Base-by-base conservation (phyloP, 768 basidiomycete genomes). In the Tubosaeta sp. region DNA sequence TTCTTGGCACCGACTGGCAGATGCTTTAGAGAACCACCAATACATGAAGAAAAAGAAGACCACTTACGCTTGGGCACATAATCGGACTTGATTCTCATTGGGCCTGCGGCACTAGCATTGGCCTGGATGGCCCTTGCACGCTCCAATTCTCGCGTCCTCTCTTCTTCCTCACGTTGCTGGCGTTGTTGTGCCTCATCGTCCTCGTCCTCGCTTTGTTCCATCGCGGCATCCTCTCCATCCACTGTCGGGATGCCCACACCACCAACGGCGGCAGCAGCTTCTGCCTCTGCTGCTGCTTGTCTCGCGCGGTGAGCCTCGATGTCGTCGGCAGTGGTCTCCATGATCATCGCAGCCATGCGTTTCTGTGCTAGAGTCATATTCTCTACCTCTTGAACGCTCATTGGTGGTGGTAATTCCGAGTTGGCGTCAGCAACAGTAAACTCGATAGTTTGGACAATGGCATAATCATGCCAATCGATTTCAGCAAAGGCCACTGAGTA, bases 391-490 rank as follows among this genome's bases (percentile, higher is more conserved):
- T 91, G 85, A 16, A 97, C 83, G 59, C 83, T 94, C 87, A 97
- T 97, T 0, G 97, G 97, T n/a, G 91, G 85, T 11, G 95, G 97
- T 25, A 99, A 77, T 63, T 98, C 95, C 11, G 90, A 83, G 37
- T 84, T 84, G 50, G 91, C 85, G 66, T 99, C 97, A 8, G 88
- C 90, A 32, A 84, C 82, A 14, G 97, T 98, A 65, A 98, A 99
- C 65, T 99, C 97, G 61, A 97, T 94, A 17, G 94, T 97, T 66
- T 97, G 93, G 6, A 97, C 97, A 51, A 97, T 91, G 37, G 94
- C 92, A 72, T 97, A 98, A 66, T 98, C 97, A 64, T 99, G 93
- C 97, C 97, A 99, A 66, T 99, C 97, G 60, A 99, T 97, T 66
- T 95, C 91, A 41, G 93, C 91, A 64, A 97, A 95, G 5, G 95